Percentiles rank a stretch among this genome's conserved stretches.
Evolutionary conservation across 2,329 filamentous ascomycete genomes (phyloP).

Genomic region (Colletotrichum tropicicola): DNA sequence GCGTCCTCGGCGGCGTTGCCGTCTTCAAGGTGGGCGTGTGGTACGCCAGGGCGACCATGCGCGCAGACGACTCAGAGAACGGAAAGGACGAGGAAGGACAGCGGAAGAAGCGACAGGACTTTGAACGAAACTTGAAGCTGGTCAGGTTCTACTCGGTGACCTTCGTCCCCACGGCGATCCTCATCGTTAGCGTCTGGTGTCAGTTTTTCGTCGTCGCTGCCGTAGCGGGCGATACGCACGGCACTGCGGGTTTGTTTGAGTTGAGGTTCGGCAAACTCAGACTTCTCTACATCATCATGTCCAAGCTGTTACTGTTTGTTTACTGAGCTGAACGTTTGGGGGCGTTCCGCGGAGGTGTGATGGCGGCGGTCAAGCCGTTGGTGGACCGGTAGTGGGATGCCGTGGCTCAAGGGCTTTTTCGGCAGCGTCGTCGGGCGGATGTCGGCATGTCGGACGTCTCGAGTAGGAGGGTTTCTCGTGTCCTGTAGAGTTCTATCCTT

Average conservation of each 20-base stretch:
- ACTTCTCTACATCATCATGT: neutral
- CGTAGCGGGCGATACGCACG: neutral
- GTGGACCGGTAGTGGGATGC: neutral
- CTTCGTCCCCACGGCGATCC: neutral
- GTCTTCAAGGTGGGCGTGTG: neutral
- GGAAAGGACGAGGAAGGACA: neutral
- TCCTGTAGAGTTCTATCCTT: neutral
- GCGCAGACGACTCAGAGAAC: no score
- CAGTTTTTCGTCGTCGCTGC: neutral
- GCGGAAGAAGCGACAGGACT: neutral
- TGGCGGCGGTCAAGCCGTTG: neutral
- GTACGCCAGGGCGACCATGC: no score
- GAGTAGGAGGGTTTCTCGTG: neutral
- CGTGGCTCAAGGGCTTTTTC: neutral
- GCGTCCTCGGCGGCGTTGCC: neutral
- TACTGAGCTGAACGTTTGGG: neutral
- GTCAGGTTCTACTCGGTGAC: neutral
- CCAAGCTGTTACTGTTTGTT: neutral
- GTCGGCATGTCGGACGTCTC: neutral
- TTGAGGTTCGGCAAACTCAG: neutral
- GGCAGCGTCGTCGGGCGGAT: neutral
- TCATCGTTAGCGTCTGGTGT: neutral
- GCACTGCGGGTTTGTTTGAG: neutral
- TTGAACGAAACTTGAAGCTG: no score
- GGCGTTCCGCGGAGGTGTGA: neutral